phyloP scores from a whole-genome alignment of 352 stramenopile genomes.

The Blastocystis sp. region DNA sequence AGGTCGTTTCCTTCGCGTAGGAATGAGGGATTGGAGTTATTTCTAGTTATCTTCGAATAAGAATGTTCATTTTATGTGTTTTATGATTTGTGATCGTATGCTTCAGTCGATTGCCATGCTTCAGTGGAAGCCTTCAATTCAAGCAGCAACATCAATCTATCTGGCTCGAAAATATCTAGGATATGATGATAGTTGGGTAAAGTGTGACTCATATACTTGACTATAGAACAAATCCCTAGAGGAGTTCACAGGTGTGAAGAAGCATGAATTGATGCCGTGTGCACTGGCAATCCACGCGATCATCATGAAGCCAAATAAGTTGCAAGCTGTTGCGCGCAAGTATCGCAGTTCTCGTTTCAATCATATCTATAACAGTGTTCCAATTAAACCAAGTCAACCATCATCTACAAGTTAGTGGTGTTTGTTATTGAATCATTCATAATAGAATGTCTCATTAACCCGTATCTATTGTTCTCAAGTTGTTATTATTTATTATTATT shows the following conservation, averaged over 20 bases:
- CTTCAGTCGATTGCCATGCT: conserved; percentile 97
- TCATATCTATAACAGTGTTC: conserved; percentile 63
- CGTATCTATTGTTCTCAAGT: not conserved
- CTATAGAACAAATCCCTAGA: conserved; percentile 35
- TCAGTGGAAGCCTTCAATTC: conserved; percentile 90
- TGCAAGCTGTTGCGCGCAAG: conserved; percentile 39
- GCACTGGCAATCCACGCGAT: conserved; percentile 39
- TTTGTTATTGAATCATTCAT: not conserved
- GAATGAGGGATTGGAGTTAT: not conserved
- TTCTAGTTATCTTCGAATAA: conserved; percentile 68
- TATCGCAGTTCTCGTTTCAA: conserved; percentile 58
- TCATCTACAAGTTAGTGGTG: not conserved
- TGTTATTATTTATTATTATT: not conserved
- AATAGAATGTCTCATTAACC: not conserved
- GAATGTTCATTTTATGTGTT: conserved; percentile 88
- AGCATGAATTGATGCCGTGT: conserved; percentile 18
- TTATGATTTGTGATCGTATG: conserved; percentile 89
- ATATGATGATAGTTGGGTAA: conserved; percentile 57
- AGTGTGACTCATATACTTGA: not conserved
- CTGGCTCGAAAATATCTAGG: conserved; percentile 80
- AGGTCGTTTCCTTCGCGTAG: conserved; percentile 87
- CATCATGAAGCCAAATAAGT: conserved; percentile 51
- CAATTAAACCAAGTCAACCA: conserved; percentile 12
- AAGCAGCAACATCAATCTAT: conserved; percentile 92
- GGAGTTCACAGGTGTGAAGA: conserved; percentile 57